These are phyloP conservation scores for Wickerhamomyces alni DNA, from an alignment of 805 yeast species.

Conservation along the genomic window DNA sequence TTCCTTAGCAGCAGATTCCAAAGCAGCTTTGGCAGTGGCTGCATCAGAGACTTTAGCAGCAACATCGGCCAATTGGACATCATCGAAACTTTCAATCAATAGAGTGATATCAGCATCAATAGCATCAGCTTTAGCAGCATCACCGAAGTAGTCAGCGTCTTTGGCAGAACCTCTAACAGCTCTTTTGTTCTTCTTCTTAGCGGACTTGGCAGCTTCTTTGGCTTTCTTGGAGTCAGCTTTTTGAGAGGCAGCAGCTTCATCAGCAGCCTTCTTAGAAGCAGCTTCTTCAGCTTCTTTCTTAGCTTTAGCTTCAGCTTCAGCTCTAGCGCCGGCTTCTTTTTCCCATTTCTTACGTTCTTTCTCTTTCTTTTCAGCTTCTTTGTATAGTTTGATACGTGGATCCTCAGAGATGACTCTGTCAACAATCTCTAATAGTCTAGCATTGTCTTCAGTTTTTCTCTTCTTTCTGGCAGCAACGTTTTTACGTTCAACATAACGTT, in stretches of 20 bases:
- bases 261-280: constrained; percentile 72
- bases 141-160: constrained; percentile 82
- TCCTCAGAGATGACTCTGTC: constrained; percentile 87
- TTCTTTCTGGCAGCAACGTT: constrained; percentile 94
- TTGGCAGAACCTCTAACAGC: constrained; percentile 74
- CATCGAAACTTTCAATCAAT: constrained; percentile 76
- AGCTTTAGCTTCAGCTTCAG: constrained; percentile 89
- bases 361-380: constrained; percentile 90
- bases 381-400: constrained; percentile 91
- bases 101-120: constrained; percentile 78
- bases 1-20: constrained; percentile 49
- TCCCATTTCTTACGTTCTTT: constrained; percentile 97
- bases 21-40: constrained; percentile 50
- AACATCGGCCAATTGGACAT: constrained; percentile 66
- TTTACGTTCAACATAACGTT: constrained; percentile 97
- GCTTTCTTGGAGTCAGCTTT: constrained; percentile 86
- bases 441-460: constrained; percentile 95
- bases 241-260: constrained; percentile 54
- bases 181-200: constrained; percentile 96
- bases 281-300: constrained; percentile 88
- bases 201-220: constrained; percentile 85
- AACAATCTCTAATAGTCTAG: constrained; percentile 77
- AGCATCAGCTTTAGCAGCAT: constrained; percentile 55
- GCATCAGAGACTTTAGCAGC: constrained; percentile 62
- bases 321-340: constrained; percentile 94